Base-by-base conservation (phyloP, 495 filamentous ascomycete genomes). In the Parmelia sp. region DNA sequence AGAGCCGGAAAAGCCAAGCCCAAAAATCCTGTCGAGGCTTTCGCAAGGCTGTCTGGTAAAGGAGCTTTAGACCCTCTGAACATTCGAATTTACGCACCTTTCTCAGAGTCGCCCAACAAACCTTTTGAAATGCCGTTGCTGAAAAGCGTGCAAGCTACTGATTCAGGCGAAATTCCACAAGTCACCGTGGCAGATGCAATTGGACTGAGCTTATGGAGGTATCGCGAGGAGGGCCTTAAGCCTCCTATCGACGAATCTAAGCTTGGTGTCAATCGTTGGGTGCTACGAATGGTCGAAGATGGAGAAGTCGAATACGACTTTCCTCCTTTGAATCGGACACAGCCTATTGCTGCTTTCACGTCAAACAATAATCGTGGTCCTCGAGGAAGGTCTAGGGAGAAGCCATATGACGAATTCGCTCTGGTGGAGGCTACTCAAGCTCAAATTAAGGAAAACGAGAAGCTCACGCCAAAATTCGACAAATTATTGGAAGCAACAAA, bases 291-390 rank as follows among this genome's bases (percentile, higher is more conserved):
- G 90, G 90, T 97, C 11, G 94, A 99, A 68, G 90, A 92, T 70
- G 92, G 90, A 12, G 94, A 99, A 70, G 89, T 97, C 5, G 94
- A 99, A 68, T 91, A 90, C 69, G 94, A 99, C 71, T 97, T 99
- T 68, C 92, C 92, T 7, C 84, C 94, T 0, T 78, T 97, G 11
- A 85, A 86, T 62, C 83, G 94, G 49, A 91, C 84, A 33, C 87
- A 89, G 67, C 84, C 87, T 0, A 86, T 98, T 40, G 84, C 82
- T 0, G 86, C 95, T 47, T 97, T 96, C 66, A 92, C 91, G 0
- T 94, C 92, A 10, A 92, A 91, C 60, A 96, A 96, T 71, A 96
- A 91, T 72, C 84, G 81, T 35, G 81, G 82, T 37, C 83, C 72
- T 65, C 82, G 92, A 64, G 82, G 86, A 39, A 79, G 92, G 40